Evolutionary conservation across 768 basidiomycete species (phyloP), one percentile per base, ranked within the genome.

Genomic region (Chalciporus chontae): DNA sequence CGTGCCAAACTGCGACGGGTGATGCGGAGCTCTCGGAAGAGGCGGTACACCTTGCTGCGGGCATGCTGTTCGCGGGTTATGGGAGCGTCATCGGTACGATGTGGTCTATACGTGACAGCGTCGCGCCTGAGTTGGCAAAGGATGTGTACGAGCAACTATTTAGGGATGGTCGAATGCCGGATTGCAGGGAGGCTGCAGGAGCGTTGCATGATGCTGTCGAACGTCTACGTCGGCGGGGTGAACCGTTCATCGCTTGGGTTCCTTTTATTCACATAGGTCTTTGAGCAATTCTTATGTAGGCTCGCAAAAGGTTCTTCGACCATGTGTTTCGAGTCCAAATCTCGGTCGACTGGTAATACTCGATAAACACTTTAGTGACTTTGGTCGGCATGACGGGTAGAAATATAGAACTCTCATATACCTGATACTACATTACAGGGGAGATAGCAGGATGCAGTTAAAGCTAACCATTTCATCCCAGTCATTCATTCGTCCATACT

Each of bases 1-100:
- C 74, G 5, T 77, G 75, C 50, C 66, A 77, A 45, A 76, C 70
- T 7, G 71, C 71, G 2, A 64, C 56, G 29, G 72, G 73, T 2
- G 61, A 62, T 24, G 40, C 55, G 55, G 68, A 53, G 45, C 65
- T 67, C 6, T 45, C 65, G 1, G 68, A 72, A 13, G 73, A 73
- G 47, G 65, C 62, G 0, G 54, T 75, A 3, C 75, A 76, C 59
- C 55, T 77, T 10, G 69, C 76, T 3, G 71, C 69, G 4, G 73
- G 69, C 1, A 70, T 77, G 68, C 51, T 71, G 31, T 49, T 59
- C 10, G 58, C 53, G 1, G 68, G 67, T 11, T 69, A 56, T 53
- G 32, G 42, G 34, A 56, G 63, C n/a, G 72, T 69, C 7, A 65
- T 76, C 31, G 76, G 63, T 2, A 76, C 74, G 9, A 64, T 77